These are phyloP conservation scores for Coprinellus aureogranulatus DNA, from an alignment of 768 basidiomycete species.

Conservation along the genomic window DNA sequence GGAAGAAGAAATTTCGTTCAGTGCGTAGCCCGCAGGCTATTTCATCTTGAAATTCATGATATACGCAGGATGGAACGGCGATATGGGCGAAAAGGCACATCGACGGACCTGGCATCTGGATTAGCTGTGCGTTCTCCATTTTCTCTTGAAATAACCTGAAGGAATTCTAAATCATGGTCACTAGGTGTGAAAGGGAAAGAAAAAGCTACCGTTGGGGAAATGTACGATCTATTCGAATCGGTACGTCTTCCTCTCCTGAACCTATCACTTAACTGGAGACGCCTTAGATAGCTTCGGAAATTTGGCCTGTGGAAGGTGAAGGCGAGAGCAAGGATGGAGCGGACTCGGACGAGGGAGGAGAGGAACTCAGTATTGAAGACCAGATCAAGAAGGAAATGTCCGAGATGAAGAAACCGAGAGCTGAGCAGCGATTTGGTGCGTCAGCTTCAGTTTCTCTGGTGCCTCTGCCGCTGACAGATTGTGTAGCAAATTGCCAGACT, in stretches of 20 bases:
- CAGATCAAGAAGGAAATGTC: conserved; percentile 72
- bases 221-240: conserved; percentile 75
- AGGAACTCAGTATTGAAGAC: conserved; percentile 55
- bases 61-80: conserved; percentile 59
- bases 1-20: conserved; percentile 3
- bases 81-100: conserved; percentile 64
- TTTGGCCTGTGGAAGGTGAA: conserved; percentile 56
- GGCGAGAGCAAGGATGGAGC: conserved; percentile 30
- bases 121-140: conserved; percentile 51
- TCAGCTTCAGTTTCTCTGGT: conserved; percentile 1
- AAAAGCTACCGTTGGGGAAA: conserved; percentile 70
- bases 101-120: conserved; percentile 85
- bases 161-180: not conserved
- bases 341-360: conserved; percentile 34
- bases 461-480: not conserved
- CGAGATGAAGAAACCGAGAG: conserved; percentile 63
- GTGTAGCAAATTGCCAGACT: conserved; percentile 69
- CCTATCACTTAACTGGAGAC: conserved; percentile 1
- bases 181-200: conserved; percentile 77
- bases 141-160: not conserved
- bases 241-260: conserved; percentile 38
- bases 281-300: conserved; percentile 60
- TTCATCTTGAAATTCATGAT: not conserved
- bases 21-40: not conserved
- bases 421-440: conserved; percentile 64